A percentile compares a stretch with the other conserved stretches of the same genome.
phyloP scores from a whole-genome alignment of 768 basidiomycete genomes.

The Lentinula raphanica region DNA sequence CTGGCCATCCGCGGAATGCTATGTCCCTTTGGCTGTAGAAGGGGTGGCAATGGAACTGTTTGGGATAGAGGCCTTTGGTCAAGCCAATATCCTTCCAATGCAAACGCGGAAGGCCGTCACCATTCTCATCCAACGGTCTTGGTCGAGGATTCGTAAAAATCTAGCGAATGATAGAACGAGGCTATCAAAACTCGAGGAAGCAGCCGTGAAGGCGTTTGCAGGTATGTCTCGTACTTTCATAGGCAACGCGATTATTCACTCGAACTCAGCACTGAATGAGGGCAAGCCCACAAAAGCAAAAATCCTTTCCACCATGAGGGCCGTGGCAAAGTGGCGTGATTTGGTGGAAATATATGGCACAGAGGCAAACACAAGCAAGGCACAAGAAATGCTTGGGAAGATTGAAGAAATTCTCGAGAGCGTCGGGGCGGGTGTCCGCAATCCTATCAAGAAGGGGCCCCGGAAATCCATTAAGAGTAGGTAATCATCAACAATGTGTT shows the following conservation, averaged over 20 bases:
- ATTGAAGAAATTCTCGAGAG: slow-evolving; percentile 14
- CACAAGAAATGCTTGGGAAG: slow-evolving; percentile 13
- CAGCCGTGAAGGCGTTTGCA: not conserved
- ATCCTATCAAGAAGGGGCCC: not conserved
- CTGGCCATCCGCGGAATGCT: not conserved
- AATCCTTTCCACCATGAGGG: slow-evolving; percentile 13
- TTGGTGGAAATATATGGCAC: slow-evolving; percentile 4
- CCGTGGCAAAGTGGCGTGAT: slow-evolving; percentile 18
- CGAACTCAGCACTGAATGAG: slow-evolving; percentile 13
- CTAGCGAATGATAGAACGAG: not conserved
- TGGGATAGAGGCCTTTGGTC: not conserved
- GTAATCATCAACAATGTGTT: not conserved
- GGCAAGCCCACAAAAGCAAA: slow-evolving; percentile 10
- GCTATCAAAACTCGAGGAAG: not conserved
- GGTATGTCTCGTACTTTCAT: not conserved
- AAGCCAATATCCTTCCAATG: not conserved
- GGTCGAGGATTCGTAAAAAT: not conserved
- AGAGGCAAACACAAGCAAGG: slow-evolving; percentile 5
- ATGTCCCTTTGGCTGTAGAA: not conserved
- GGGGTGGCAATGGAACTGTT: not conserved
- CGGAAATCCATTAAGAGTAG: not conserved
- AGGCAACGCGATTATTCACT: not conserved
- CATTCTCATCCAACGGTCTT: not conserved
- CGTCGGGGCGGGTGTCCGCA: too few relatives aligned
- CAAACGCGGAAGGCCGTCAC: not conserved